These are phyloP conservation scores for Pseudogymnoascus sp. DNA, from an alignment of 2,329 filamentous ascomycete species.

Conservation along the genomic window DNA sequence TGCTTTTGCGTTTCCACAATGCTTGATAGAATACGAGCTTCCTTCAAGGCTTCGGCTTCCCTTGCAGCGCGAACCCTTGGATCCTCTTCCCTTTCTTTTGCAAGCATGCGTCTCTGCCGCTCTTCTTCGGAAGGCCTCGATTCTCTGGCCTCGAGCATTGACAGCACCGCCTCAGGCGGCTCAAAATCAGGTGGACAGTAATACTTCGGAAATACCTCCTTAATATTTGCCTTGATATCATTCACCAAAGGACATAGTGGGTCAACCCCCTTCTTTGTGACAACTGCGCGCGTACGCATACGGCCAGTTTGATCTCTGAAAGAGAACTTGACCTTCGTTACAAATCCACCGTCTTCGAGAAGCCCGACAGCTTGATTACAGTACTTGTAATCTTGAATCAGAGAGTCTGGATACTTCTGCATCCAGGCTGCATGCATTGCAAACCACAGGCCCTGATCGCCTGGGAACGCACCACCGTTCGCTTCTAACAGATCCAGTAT, in stretches of 20 bases:
- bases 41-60: not conserved
- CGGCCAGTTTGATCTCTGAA: conserved; percentile 14
- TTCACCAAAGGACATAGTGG: conserved; percentile 10
- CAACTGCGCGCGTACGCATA: conserved; percentile 13
- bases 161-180: conserved; percentile 17
- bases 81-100: not conserved
- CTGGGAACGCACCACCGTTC: conserved; percentile 23
- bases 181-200: conserved; percentile 22
- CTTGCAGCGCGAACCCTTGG: not conserved
- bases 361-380: conserved; percentile 20
- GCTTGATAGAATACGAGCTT: not conserved
- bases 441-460: conserved; percentile 24
- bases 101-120: conserved; percentile 8
- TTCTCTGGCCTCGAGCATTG: conserved; percentile 14
- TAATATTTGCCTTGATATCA: conserved; percentile 17
- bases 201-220: conserved; percentile 17
- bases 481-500: conserved; percentile 11
- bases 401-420: conserved; percentile 15
- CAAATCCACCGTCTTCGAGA: conserved; percentile 16
- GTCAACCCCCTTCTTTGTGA: conserved; percentile 15
- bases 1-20: conserved; percentile 1
- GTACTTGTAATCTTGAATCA: conserved; percentile 21
- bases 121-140: conserved; percentile 10
- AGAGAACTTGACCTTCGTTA: conserved; percentile 13
- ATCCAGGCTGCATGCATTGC: conserved; percentile 22